These are phyloP conservation scores for Metroxylon sagu DNA, from an alignment of 176 grass and related monocot species.

Conservation along the genomic window DNA sequence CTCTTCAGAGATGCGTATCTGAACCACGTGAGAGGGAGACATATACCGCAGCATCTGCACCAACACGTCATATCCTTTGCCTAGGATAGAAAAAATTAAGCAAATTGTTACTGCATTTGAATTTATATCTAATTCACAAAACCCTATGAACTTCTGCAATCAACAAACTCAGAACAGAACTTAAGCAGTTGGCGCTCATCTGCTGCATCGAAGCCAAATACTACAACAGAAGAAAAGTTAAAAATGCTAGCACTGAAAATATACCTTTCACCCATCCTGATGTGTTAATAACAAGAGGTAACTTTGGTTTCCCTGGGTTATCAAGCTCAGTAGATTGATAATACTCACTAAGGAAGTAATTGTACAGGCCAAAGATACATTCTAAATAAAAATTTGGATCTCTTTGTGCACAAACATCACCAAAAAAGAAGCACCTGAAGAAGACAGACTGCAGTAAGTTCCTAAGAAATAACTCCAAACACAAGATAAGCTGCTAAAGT, in stretches of 20 bases:
- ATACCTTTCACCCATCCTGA: slow-evolving; percentile 90
- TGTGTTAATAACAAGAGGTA: slow-evolving; percentile 69
- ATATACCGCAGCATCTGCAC: slow-evolving; percentile 39
- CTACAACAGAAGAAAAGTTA: too few species aligned
- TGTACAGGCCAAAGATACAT: slow-evolving; percentile 47
- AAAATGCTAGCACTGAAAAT: background rate
- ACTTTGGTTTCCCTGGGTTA: slow-evolving; percentile 24
- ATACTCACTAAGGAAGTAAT: slow-evolving; percentile 51
- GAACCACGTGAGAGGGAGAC: slow-evolving; percentile 57
- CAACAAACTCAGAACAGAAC: too few species aligned
- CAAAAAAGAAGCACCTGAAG: slow-evolving; percentile 63
- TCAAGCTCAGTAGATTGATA: slow-evolving; percentile 22
- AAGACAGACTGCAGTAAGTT: background rate
- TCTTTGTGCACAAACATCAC: slow-evolving; percentile 38
- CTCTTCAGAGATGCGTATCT: slow-evolving; percentile 25
- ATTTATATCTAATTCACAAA: too few species aligned
- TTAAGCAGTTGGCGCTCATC: too few species aligned
- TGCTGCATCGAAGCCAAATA: too few species aligned
- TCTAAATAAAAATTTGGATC: slow-evolving; percentile 44
- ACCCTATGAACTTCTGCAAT: too few species aligned
- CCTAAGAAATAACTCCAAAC: background rate
- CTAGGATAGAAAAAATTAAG: slow-evolving; percentile 15
- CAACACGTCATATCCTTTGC: slow-evolving; percentile 55
- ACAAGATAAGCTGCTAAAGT: slow-evolving; percentile 1
- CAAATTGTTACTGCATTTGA: too few species aligned